A percentile compares a stretch with the other conserved stretches of the same genome.
Conservation (phyloP, 345 rosid species). For the Ailanthus altissimus region DNA sequence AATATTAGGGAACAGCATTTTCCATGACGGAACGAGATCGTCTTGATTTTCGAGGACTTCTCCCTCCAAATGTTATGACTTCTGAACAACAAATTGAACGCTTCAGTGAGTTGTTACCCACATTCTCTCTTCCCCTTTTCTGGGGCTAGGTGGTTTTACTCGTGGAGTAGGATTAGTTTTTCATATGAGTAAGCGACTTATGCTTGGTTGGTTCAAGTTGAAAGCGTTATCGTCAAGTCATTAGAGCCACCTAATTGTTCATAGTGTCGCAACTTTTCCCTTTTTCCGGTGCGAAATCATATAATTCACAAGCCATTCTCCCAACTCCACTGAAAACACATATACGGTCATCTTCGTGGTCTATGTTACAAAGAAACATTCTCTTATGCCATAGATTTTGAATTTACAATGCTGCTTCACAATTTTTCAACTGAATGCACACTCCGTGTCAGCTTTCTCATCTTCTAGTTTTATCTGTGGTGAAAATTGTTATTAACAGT, state of each 20-base stretch:
- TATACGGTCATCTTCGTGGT: background rate
- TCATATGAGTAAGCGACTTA: too few relatives aligned
- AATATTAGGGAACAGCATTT: slow-evolving; percentile 82
- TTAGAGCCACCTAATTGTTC: background rate
- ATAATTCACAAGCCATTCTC: background rate
- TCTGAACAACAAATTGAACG: slow-evolving; percentile 89
- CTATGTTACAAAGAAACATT: background rate
- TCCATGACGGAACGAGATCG: slow-evolving; percentile 95
- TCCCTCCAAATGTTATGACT: slow-evolving; percentile 87
- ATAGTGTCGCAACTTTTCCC: background rate
- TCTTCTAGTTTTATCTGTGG: slow-evolving; percentile 7
- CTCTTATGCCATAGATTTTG: background rate
- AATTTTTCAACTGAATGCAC: background rate
- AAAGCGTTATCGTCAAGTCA: background rate
- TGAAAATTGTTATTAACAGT: slow-evolving; percentile 44
- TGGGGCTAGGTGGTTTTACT: too few relatives aligned
- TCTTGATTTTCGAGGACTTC: slow-evolving; percentile 94
- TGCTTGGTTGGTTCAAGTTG: background rate
- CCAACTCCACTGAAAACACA: background rate
- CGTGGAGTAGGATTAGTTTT: too few relatives aligned
- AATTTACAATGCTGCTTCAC: background rate
- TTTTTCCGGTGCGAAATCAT: background rate
- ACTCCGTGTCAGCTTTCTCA: background rate
- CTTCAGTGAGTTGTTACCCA: slow-evolving; percentile 56
- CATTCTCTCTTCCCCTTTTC: background rate